phyloP scores from a whole-genome alignment of 2,329 filamentous ascomycete species.

The Coniochaeta sp. region DNA sequence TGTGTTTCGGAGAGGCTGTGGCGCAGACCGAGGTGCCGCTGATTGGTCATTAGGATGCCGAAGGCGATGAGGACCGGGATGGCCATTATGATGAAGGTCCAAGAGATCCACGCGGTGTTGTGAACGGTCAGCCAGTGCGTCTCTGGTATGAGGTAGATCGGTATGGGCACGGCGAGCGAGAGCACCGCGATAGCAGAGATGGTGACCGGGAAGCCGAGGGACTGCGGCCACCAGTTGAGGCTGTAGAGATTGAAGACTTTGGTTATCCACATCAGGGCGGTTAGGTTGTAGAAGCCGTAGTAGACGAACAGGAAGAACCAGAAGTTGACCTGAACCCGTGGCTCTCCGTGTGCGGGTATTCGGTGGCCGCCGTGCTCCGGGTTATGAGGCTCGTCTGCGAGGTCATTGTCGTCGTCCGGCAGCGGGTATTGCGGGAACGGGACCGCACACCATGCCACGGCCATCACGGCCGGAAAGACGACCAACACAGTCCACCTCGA shows the following conservation, averaged over 20 bases:
- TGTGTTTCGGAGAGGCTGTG: constrained; percentile 59
- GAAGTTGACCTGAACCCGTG: constrained; percentile 59
- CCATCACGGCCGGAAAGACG: constrained; percentile 51
- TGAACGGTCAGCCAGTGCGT: constrained; percentile 48
- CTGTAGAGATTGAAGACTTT: constrained; percentile 66
- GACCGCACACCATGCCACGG: constrained; percentile 57
- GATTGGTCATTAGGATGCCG: constrained; percentile 54
- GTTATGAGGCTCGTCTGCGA: constrained; percentile 14
- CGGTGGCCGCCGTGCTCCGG: constrained; percentile 26
- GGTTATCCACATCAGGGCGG: constrained; percentile 63
- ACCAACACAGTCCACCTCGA: constrained; percentile 54
- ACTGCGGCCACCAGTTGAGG: constrained; percentile 63
- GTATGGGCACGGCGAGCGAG: constrained; percentile 53
- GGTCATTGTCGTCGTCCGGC: constrained; percentile 30
- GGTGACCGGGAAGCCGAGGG: constrained; percentile 57
- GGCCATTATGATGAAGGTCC: constrained; percentile 65
- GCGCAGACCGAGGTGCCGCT: constrained; percentile 54
- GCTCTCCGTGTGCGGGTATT: constrained; percentile 54
- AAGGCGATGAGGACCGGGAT: constrained; percentile 61
- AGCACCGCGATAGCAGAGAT: constrained; percentile 52
- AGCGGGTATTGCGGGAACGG: constrained; percentile 59
- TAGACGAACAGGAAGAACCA: constrained; percentile 67
- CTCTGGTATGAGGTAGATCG: constrained; percentile 48
- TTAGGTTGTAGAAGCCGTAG: constrained; percentile 62
- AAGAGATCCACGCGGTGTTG: constrained; percentile 63